Conservation (phyloP, 2,329 filamentous ascomycete genomes). For the Claviceps purpurea region DNA sequence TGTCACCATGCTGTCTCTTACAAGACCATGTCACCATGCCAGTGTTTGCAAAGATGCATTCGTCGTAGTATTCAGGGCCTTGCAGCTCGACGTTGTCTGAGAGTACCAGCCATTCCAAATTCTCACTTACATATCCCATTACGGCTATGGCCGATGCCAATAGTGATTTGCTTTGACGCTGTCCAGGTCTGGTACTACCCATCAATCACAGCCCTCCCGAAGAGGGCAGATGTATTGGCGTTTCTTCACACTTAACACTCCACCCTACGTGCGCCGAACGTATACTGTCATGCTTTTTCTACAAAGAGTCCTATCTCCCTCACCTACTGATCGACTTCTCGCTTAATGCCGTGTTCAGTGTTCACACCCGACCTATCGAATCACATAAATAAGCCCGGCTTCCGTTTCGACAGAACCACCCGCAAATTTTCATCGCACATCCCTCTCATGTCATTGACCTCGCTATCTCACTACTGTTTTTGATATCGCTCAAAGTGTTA, state of each 20-base stretch:
- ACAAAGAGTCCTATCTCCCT: background rate
- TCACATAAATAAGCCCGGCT: background rate
- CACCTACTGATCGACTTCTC: no score
- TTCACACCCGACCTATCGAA: background rate
- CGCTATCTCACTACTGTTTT: no score
- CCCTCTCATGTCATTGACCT: no score
- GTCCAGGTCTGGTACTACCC: background rate
- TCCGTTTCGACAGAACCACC: background rate
- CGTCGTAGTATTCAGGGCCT: background rate
- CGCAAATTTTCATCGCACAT: background rate
- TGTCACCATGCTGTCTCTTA: conserved; percentile 2
- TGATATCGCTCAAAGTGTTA: no score
- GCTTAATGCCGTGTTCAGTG: no score
- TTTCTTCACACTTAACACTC: background rate
- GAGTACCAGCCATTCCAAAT: conserved; percentile 4
- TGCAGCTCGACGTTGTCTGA: conserved; percentile 3
- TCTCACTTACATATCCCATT: background rate
- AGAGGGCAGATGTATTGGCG: conserved; percentile 3
- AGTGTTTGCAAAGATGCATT: background rate
- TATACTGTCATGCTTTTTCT: background rate
- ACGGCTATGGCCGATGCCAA: conserved; percentile 1
- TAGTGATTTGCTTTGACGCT: no score
- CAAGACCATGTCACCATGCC: conserved; percentile 3
- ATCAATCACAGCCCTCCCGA: conserved; percentile 2
- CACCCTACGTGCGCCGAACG: background rate